Percentiles rank a stretch among this genome's conserved stretches.
Evolutionary conservation across 345 rosid genomes (phyloP).

Genomic region (Corymbia maculata): DNA sequence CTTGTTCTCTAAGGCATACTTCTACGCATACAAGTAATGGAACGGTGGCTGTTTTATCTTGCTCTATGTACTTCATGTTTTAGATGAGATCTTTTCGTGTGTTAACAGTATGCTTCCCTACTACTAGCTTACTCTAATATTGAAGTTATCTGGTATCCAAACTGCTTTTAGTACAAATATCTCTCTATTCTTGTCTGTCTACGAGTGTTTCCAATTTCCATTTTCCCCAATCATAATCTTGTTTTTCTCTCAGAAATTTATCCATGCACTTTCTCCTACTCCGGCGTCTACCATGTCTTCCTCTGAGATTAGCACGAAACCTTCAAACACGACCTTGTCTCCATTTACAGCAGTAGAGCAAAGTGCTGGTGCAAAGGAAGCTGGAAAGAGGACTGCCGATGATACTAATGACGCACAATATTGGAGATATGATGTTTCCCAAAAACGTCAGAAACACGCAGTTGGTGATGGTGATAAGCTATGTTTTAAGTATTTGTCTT

Average conservation of each 20-base stretch:
- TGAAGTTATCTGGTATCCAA: neutral
- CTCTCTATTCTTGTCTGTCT: neutral
- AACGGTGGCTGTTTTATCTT: neutral
- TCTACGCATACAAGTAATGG: neutral
- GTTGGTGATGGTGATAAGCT: conserved; percentile 44
- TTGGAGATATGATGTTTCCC: conserved; percentile 88
- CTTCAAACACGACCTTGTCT: conserved; percentile 59
- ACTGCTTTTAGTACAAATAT: neutral
- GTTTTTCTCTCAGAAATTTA: conserved; percentile 55
- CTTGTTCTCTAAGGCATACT: neutral
- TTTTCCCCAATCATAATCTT: neutral
- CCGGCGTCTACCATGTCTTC: conserved; percentile 74
- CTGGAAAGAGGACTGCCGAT: conserved; percentile 40
- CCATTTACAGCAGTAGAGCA: conserved; percentile 48
- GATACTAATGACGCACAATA: conserved; percentile 56
- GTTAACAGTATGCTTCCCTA: neutral
- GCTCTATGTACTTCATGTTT: neutral
- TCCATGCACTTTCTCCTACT: conserved; percentile 82
- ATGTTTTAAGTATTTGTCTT: conserved; percentile 75
- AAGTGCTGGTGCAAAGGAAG: conserved; percentile 25
- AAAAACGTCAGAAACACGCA: conserved; percentile 67
- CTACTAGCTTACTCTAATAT: neutral
- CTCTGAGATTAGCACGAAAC: conserved; percentile 60
- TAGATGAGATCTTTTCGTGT: neutral
- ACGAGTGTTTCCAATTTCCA: neutral